A percentile compares a stretch with the other conserved stretches of the same genome.
phyloP scores from a whole-genome alignment of 139 green algal genomes.

The Picochlorum sp. region DNA sequence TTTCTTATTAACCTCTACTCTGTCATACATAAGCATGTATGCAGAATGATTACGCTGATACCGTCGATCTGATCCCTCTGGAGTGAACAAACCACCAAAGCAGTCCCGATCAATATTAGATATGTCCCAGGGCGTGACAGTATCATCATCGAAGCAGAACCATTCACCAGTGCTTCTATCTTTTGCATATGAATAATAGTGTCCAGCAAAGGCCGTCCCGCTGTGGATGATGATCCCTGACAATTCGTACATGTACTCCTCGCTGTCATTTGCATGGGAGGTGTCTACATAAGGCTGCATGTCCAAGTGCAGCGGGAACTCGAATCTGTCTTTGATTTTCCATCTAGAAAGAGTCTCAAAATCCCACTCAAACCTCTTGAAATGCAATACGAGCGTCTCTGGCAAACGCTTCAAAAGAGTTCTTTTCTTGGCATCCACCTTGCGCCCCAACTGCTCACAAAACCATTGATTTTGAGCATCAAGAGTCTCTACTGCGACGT shows the following conservation, averaged over 20 bases:
- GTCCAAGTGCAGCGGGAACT: slow-evolving; percentile 77
- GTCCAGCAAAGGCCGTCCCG: slow-evolving; percentile 82
- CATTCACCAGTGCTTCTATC: slow-evolving; percentile 39
- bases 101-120: slow-evolving; percentile 68
- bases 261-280: slow-evolving; percentile 6
- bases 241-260: slow-evolving; percentile 60
- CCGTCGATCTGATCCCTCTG: slow-evolving; percentile 26
- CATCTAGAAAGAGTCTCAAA: slow-evolving; percentile 65
- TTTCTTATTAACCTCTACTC: background rate
- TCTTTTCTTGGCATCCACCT: slow-evolving; percentile 72
- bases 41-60: slow-evolving; percentile 77
- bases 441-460: slow-evolving; percentile 62
- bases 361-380: slow-evolving; percentile 86
- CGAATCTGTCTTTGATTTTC: slow-evolving; percentile 72
- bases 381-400: slow-evolving; percentile 65
- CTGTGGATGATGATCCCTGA: slow-evolving; percentile 85
- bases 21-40: slow-evolving; percentile 96
- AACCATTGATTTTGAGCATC: slow-evolving; percentile 89
- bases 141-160: slow-evolving; percentile 81
- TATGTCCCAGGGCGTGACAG: slow-evolving; percentile 66
- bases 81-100: slow-evolving; percentile 58
- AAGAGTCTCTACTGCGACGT: slow-evolving; percentile 76
- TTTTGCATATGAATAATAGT: slow-evolving; percentile 93
- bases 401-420: slow-evolving; percentile 63
- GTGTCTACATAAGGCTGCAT: slow-evolving; percentile 66